phyloP scores from a whole-genome alignment of 305 asterid genomes.

The Rubia occidens region DNA sequence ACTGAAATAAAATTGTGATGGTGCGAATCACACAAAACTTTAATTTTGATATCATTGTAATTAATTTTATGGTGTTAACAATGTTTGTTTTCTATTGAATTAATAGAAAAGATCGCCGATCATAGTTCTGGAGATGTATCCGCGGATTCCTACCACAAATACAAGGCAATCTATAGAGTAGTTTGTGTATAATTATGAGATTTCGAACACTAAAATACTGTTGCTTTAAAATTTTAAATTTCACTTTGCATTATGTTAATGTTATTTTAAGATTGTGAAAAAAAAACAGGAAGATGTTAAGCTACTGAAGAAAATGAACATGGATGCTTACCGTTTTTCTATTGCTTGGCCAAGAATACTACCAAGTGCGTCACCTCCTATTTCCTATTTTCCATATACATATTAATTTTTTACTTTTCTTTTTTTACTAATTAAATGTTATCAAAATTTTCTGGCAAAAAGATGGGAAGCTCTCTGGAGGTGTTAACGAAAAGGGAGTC shows the following conservation, averaged over 20 bases:
- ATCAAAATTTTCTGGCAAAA: not conserved
- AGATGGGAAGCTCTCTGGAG: constrained; percentile 5
- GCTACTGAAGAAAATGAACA: constrained; percentile 7
- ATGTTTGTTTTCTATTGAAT: not conserved
- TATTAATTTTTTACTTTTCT: too few relatives aligned
- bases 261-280: too few relatives aligned
- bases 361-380: not conserved
- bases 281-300: not conserved
- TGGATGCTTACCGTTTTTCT: constrained; percentile 11
- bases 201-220: too few relatives aligned
- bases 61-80: too few relatives aligned
- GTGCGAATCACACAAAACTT: too few relatives aligned
- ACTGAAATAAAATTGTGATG: too few relatives aligned
- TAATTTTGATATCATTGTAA: too few relatives aligned
- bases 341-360: constrained; percentile 8
- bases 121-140: constrained; percentile 6
- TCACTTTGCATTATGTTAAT: too few relatives aligned
- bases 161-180: not conserved
- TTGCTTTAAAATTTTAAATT: too few relatives aligned
- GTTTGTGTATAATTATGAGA: too few relatives aligned
- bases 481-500: constrained; percentile 6
- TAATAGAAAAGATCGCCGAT: not conserved
- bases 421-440: too few relatives aligned
- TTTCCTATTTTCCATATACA: too few relatives aligned
- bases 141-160: constrained; percentile 4